Conservation (phyloP, 179 eudicot genomes). For the Silene vulgaris region DNA sequence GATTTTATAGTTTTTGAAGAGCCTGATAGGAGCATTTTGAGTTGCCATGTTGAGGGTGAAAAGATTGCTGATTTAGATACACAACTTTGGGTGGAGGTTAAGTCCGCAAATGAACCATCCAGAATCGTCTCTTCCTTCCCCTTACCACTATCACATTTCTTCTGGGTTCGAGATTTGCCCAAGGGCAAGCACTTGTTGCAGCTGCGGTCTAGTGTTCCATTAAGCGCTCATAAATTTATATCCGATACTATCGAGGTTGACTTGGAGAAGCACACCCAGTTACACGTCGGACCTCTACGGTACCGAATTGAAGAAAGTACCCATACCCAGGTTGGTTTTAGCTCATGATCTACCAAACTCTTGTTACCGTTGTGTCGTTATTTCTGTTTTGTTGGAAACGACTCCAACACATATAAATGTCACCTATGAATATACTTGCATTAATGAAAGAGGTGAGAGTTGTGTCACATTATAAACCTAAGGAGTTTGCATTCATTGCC, state of each 20-base stretch:
- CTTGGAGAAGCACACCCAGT: conserved; percentile 53
- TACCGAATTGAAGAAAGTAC: conserved; percentile 58
- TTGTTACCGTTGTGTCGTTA: background rate
- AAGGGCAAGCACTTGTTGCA: conserved; percentile 77
- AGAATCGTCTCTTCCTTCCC: conserved; percentile 70
- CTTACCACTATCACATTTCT: conserved; percentile 79
- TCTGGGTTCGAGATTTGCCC: conserved; percentile 85
- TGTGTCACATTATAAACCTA: background rate
- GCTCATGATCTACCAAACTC: background rate
- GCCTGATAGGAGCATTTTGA: conserved; percentile 72
- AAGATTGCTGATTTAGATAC: conserved; percentile 54
- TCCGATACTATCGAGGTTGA: conserved; percentile 86
- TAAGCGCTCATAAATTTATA: conserved; percentile 58
- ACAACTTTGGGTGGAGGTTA: conserved; percentile 78
- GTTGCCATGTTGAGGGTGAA: conserved; percentile 81
- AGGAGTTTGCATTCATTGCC: background rate
- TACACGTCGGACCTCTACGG: conserved; percentile 73
- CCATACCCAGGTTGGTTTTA: conserved; percentile 62
- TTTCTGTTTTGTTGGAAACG: background rate
- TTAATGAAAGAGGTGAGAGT: background rate
- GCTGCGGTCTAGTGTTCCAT: conserved; percentile 59
- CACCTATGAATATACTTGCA: background rate
- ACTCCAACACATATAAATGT: background rate
- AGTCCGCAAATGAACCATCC: conserved; percentile 70
- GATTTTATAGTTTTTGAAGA: conserved; percentile 85